Evolutionary conservation across 495 filamentous ascomycete species (phyloP), one percentile per base, ranked within the genome.

Genomic region (Penicillium malachiteum): DNA sequence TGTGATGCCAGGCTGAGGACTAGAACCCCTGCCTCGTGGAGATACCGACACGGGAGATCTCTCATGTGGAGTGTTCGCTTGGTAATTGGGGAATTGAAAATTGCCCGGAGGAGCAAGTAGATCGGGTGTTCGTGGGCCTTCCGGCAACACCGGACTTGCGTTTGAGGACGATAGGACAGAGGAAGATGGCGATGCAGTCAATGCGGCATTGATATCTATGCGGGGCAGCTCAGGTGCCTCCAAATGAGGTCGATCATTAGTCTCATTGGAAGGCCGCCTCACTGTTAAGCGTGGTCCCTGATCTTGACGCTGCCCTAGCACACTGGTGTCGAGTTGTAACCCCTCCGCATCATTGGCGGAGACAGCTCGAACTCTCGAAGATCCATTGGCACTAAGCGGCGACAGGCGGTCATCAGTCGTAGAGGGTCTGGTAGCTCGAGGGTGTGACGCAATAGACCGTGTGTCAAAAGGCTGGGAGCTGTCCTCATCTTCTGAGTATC

Each of bases 401-500:
- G 78, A 71, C 17, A 74, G 56, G 17, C 63, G 68, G 30, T 65
- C 60, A 17, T 61, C 53, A 33, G 54, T 64, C 32, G 52, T 56
- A 33, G 57, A 51, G 58, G 62, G 60, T 40, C 61, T 60, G 47
- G 60, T 57, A 40, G 56, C 68, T 44, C 65, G 63, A 38, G 83
- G 82, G 81, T 55, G 70, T 40, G 45, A 78, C 26, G 70, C 61
- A 33, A 78, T 71, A 1, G 79, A 83, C 5, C 78, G 60, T 12
- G 75, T 76, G 60, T 84, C 79, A 46, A 76, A 72, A 46, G 79
- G 69, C 48, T 77, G 76, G 14, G 70, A 59, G 10, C 62, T 71
- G 7, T 73, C 77, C n/a, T 64, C 79, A 39, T 88, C 84, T 49
- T 91, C 86, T 2, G 89, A 91, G 67, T 89, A 89, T 50, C 87